Evolutionary conservation across 768 basidiomycete species (phyloP), one percentile per base, ranked within the genome.

Genomic region (Pleurotus tuoliensis): DNA sequence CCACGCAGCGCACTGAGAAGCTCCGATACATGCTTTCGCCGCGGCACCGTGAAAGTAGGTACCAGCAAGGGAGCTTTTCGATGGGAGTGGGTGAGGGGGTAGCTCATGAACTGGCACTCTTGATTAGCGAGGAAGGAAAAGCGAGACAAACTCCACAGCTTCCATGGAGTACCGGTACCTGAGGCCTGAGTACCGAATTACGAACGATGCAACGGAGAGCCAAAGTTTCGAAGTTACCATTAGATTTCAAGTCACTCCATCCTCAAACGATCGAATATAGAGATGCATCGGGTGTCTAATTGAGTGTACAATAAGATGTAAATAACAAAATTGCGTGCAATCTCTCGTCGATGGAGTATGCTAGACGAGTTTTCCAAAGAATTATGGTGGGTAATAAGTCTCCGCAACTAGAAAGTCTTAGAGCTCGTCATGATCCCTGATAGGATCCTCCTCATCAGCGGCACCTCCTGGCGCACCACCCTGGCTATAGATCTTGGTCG

Each of bases 401-500:
- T 47, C 46, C 22, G 24, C 13, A 9, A 15, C 24, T 20, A 47
- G 18, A 8, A 7, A 47, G 24, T 20, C 34, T 75, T 73, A 81
- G 59, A 81, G 64, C 67, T 80, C 79, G 55, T 81, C 79, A 62
- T 80, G 79, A 60, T 78, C 72, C 16, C 70, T 68, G 27, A 64
- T 62, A 16, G 71, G 64, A 40, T 76, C 74, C 7, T 80, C 76
- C 7, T 78, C 76, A 51, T 73, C 71, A 18, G 41, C 20, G 3
- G 49, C 49, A 18, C 63, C 64, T n/a, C 27, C 27, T 7, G 46
- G 46, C 12, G 64, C 60, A 3, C 66, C 75, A 39, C 74, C 80
- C 30, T 74, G 72, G 34, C 72, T 69, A 70, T 90, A 91, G 52
- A 92, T 73, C 74, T 94, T 93, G 66, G 83, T 82, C 52, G 93